These are phyloP conservation scores for Ophiocordyceps polyrhachis-furcata DNA, from an alignment of 2,329 filamentous ascomycete genomes.

Conservation along the genomic window DNA sequence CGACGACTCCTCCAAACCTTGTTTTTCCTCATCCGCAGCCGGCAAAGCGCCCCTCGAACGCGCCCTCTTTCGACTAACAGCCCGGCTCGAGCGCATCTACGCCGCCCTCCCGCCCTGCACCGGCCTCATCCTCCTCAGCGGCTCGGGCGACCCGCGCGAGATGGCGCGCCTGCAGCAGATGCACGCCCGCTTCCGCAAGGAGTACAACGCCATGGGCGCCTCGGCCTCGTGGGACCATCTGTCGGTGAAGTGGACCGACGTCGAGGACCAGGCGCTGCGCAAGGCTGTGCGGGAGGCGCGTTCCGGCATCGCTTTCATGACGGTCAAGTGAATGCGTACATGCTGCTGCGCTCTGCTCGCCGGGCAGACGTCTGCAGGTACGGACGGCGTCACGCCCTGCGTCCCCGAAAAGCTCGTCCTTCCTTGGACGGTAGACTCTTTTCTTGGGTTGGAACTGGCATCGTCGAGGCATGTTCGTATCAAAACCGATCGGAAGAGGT, in stretches of 20 bases:
- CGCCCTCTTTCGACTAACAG: constrained; percentile 25
- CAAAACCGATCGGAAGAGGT: no score
- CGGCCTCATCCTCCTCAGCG: constrained; percentile 44
- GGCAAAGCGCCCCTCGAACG: constrained; percentile 20
- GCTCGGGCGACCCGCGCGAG: constrained; percentile 47
- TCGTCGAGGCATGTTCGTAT: no score
- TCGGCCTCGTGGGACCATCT: constrained; percentile 48
- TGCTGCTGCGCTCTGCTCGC: no score
- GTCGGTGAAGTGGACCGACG: constrained; percentile 48
- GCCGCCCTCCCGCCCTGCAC: constrained; percentile 43
- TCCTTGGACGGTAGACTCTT: no score
- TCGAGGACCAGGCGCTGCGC: constrained; percentile 42
- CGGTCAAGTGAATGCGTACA: constrained; percentile 30
- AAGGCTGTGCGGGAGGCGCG: constrained; percentile 37
- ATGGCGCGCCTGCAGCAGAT: constrained; percentile 43
- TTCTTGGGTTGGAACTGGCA: no score
- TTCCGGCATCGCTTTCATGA: constrained; percentile 44
- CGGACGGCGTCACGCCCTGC: no score
- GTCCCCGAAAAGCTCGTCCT: not conserved
- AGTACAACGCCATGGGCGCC: constrained; percentile 35
- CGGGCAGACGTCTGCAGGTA: no score
- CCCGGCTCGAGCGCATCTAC: constrained; percentile 36
- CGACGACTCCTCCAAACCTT: no score
- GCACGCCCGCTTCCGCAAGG: constrained; percentile 40
- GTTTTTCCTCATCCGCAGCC: not conserved